These are phyloP conservation scores for Psilocybe cubensis DNA, from an alignment of 768 basidiomycete species.

Conservation along the genomic window DNA sequence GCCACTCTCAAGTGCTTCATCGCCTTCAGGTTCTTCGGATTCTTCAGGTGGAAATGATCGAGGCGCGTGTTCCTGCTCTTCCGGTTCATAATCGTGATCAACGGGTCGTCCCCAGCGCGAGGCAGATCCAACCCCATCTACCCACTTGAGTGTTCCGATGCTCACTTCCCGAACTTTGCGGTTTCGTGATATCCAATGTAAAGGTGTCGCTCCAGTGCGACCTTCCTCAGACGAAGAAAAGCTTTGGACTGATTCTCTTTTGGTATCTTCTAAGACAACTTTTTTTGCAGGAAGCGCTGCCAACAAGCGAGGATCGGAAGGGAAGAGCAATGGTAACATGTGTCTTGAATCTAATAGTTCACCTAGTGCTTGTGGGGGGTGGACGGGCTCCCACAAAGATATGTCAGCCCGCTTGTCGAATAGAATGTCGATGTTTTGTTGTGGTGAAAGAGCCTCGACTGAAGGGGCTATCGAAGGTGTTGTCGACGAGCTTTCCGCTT, in stretches of 20 bases:
- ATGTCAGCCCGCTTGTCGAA: conserved; percentile 73
- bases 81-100: conserved; percentile 37
- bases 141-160: conserved; percentile 63
- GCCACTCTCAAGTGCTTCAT: conserved; percentile 35
- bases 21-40: conserved; percentile 33
- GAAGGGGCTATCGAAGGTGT: conserved; percentile 38
- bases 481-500: conserved; percentile 34
- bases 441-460: conserved; percentile 39
- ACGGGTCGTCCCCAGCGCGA: conserved; percentile 60
- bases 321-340: conserved; percentile 89
- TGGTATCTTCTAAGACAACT: conserved; percentile 33
- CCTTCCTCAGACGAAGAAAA: conserved; percentile 30
- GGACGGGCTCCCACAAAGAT: conserved; percentile 76
- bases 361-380: conserved; percentile 81
- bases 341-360: conserved; percentile 91
- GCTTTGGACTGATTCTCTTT: conserved; percentile 20
- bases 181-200: conserved; percentile 64
- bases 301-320: conserved; percentile 77
- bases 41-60: conserved; percentile 30
- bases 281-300: conserved; percentile 65
- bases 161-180: conserved; percentile 65
- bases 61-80: conserved; percentile 42
- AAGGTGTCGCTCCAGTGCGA: conserved; percentile 39
- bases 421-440: conserved; percentile 74
- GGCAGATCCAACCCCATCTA: conserved; percentile 67